Percentiles rank a stretch among this genome's conserved stretches.
Evolutionary conservation across 2,329 filamentous ascomycete genomes (phyloP).

Genomic region (Fusarium goolgardi): DNA sequence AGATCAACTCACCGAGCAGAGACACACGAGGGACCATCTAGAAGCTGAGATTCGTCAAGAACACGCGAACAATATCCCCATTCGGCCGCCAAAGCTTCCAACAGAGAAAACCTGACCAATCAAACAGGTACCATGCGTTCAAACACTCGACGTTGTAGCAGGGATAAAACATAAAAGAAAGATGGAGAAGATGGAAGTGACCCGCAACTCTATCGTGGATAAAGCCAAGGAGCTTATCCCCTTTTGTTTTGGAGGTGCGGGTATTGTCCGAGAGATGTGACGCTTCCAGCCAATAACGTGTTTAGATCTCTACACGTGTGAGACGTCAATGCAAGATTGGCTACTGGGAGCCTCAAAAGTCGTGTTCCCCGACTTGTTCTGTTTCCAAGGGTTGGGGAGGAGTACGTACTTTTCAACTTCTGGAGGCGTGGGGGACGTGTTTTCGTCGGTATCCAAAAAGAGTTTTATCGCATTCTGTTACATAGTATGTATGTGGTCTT

Average conservation of each 20-base stretch:
- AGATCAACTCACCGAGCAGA: background rate
- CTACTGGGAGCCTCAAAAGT: conserved; percentile 29
- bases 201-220: conserved; percentile 42
- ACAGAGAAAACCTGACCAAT: conserved; percentile 22
- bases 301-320: conserved; percentile 35
- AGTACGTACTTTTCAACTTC: background rate
- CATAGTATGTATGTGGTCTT: background rate
- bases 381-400: background rate
- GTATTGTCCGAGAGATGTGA: conserved; percentile 5
- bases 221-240: conserved; percentile 34
- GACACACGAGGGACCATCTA: background rate
- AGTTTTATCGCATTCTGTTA: background rate
- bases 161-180: conserved; percentile 5
- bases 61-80: conserved; percentile 41
- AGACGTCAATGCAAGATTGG: conserved; percentile 40
- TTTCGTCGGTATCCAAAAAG: conserved; percentile 18
- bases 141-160: background rate
- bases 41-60: background rate
- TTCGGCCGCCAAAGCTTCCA: conserved; percentile 12
- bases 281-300: conserved; percentile 15
- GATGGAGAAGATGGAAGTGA: background rate
- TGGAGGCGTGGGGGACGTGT: background rate
- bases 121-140: conserved; percentile 16
- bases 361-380: background rate
- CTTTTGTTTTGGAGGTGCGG: conserved; percentile 25